Evolutionary conservation across 1,284 basidiomycete species (phyloP).

Genomic region (Sporisorium graminicola): DNA sequence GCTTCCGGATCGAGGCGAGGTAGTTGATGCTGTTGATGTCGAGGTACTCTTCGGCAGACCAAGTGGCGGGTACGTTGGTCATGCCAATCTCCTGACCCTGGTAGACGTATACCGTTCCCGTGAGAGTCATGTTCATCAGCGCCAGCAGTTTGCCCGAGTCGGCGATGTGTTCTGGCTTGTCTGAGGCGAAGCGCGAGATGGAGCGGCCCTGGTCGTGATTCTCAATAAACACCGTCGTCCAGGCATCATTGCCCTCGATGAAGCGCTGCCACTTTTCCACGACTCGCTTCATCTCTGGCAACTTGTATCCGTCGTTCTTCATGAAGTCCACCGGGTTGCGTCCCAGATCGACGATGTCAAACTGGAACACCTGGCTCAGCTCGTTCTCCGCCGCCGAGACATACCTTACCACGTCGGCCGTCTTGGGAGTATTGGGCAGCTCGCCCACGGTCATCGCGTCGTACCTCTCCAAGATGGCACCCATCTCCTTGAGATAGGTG

Average conservation of each 20-base stretch:
- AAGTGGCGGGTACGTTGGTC: conserved; percentile 77
- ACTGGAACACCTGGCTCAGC: conserved; percentile 76
- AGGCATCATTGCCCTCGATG: conserved; percentile 50
- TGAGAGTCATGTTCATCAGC: conserved; percentile 75
- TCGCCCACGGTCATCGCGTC: conserved; percentile 78
- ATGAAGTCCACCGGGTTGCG: conserved; percentile 69
- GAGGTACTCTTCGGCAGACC: conserved; percentile 76
- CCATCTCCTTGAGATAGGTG: conserved; percentile 76
- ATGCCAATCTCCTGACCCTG: conserved; percentile 77
- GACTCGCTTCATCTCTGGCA: conserved; percentile 75
- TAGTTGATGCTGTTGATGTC: conserved; percentile 59
- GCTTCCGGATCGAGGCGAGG: conserved; percentile 30
- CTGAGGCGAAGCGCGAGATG: conserved; percentile 76
- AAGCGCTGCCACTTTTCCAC: conserved; percentile 76
- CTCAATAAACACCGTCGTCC: conserved; percentile 71
- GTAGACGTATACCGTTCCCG: conserved; percentile 80
- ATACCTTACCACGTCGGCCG: conserved; percentile 74
- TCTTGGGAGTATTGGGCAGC: conserved; percentile 70
- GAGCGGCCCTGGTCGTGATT: conserved; percentile 79
- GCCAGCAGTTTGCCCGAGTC: conserved; percentile 78
- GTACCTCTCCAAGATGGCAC: conserved; percentile 73
- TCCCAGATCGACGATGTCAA: conserved; percentile 76
- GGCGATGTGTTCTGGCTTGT: conserved; percentile 74
- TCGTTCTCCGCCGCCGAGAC: conserved; percentile 77
- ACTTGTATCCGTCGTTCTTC: conserved; percentile 73